A percentile compares a stretch with the other conserved stretches of the same genome.
Evolutionary conservation across 257 asterid species (phyloP).

Genomic region (Capsicum chinense): DNA sequence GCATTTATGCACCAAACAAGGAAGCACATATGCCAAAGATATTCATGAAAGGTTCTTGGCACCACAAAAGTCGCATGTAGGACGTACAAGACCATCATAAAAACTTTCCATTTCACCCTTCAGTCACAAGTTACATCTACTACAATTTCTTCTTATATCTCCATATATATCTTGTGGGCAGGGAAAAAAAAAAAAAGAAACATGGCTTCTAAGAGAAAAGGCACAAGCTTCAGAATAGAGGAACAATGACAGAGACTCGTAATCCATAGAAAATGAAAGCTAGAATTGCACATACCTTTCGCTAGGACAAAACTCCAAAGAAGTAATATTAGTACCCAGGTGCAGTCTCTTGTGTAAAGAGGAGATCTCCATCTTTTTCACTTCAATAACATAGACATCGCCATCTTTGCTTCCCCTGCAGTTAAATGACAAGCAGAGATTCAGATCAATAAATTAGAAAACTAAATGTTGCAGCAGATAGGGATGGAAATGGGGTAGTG

Average conservation of each 20-base stretch:
- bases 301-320: conserved; percentile 91
- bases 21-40: neutral
- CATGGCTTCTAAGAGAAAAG: conserved; percentile 16
- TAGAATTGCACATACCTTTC: conserved; percentile 61
- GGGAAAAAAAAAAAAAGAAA: neutral
- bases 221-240: neutral
- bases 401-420: conserved; percentile 96
- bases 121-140: neutral
- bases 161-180: neutral
- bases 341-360: conserved; percentile 88
- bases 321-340: conserved; percentile 68
- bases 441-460: neutral
- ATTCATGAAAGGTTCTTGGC: neutral
- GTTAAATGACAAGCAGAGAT: conserved; percentile 23
- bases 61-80: neutral
- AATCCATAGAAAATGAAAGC: neutral
- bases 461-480: neutral
- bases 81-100: neutral
- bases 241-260: neutral
- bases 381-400: conserved; percentile 83
- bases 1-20: neutral
- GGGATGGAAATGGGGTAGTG: neutral
- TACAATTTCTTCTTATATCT: neutral
- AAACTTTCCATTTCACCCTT: neutral
- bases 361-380: conserved; percentile 83